Base-by-base conservation (phyloP, 345 rosid species). In the Carallia brachiata region DNA sequence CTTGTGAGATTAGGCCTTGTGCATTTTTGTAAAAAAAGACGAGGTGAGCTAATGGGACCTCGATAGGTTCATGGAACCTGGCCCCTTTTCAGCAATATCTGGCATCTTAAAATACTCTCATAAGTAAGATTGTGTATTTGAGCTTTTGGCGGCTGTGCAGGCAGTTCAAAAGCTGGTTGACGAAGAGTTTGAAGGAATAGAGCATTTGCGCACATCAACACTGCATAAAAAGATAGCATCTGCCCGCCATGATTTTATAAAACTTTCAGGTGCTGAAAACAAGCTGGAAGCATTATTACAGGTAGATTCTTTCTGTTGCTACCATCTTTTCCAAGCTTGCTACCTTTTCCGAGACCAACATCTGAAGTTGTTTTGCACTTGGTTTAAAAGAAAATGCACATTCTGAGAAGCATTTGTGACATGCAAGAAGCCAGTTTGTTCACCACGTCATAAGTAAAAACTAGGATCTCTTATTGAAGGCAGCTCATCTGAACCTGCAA, bases 171-270 rank as follows among this genome's bases (percentile, higher is more conserved):
- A 80, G 70, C 79, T 92, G 78, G 70, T 92, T 66, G 97, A 90
- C 65, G 97, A 95, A 71, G 99, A 95, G 81, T 95, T 92, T 85
- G 78, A 85, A 81, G 99, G 98, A 71, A 86, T 94, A 77, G 80
- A 66, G 66, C 98, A 94, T 85, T 79, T 94, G 67, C 86, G 92
- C 55, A 94, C 98, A 76, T 91, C 98, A 47, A 73, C 98, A 59
- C 71, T 94, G 78, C 98, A 94, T 77, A 88, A 90, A 82, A 94
- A 85, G 85, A 83, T 91, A 76, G 92, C 98, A 56, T 83, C 90
- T 52, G 96, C 96, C 69, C 90, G 97, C 40, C 98, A 91, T 79
- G 96, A 91, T 85, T 94, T 94, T 70, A 78, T 88, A 77, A 91
- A 85, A 72, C 90, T 94, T 78, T 82, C 93, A 70, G 97, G 95